A percentile compares a stretch with the other conserved stretches of the same genome.
Evolutionary conservation across 345 rosid species (phyloP).

Genomic region (Theobroma cacao): DNA sequence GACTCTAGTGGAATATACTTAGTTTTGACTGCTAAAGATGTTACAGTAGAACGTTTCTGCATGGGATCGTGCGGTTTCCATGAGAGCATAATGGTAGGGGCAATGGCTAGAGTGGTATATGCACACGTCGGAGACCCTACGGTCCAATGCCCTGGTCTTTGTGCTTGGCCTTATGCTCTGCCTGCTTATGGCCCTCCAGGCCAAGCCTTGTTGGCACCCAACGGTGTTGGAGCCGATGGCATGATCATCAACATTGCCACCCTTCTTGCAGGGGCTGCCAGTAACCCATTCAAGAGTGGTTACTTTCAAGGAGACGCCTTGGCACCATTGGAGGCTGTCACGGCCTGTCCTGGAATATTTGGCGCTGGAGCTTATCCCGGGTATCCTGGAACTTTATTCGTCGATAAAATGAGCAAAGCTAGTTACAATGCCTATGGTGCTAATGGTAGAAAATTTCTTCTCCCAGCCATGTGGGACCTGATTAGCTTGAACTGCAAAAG

Average conservation of each 20-base stretch:
- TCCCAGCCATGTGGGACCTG: slow-evolving; percentile 72
- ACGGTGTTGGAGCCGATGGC: slow-evolving; percentile 71
- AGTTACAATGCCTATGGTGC: slow-evolving; percentile 69
- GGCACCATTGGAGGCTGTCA: slow-evolving; percentile 77
- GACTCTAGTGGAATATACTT: slow-evolving; percentile 37
- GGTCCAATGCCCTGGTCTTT: slow-evolving; percentile 70
- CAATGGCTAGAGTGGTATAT: slow-evolving; percentile 27
- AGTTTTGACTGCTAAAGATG: slow-evolving; percentile 56
- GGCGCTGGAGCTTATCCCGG: slow-evolving; percentile 81
- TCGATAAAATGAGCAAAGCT: slow-evolving; percentile 58
- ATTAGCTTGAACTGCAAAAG: slow-evolving; percentile 44
- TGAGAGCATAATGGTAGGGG: slow-evolving; percentile 21
- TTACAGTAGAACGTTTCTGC: slow-evolving; percentile 48
- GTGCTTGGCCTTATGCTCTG: slow-evolving; percentile 89
- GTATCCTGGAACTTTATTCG: slow-evolving; percentile 50
- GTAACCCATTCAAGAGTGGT: slow-evolving; percentile 76
- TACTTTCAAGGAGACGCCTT: slow-evolving; percentile 68
- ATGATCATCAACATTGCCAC: slow-evolving; percentile 72
- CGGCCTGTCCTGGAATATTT: slow-evolving; percentile 74
- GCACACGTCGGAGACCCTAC: slow-evolving; percentile 78
- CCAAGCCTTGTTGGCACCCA: slow-evolving; percentile 65
- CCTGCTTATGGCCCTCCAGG: slow-evolving; percentile 74
- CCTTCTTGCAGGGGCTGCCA: slow-evolving; percentile 74
- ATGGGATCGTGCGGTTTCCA: slow-evolving; percentile 53
- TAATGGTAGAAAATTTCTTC: slow-evolving; percentile 63